Conservation (phyloP, 257 asterid genomes). For the Nicotiana undulata region DNA sequence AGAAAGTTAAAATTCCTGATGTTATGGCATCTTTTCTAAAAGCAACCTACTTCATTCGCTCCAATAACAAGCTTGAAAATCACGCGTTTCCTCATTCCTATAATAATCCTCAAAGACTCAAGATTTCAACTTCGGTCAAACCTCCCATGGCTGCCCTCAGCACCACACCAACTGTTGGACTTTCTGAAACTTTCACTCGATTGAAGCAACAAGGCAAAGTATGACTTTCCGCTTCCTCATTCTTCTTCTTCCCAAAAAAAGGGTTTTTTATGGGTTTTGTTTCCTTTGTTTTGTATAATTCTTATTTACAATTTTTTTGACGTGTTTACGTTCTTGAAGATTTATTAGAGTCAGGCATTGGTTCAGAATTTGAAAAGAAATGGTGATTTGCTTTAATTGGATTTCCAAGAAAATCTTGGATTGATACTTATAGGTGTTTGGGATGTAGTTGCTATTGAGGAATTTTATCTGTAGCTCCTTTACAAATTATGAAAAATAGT, state of each 20-base stretch:
- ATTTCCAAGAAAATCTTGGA: too few relatives aligned
- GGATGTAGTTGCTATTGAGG: not conserved
- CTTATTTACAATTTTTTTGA: not conserved
- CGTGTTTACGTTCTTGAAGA: too few relatives aligned
- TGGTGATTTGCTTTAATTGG: too few relatives aligned
- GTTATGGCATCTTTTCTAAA: conserved; percentile 39
- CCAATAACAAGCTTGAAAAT: conserved; percentile 16
- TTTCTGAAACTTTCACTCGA: conserved; percentile 59
- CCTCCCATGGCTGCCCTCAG: conserved; percentile 51
- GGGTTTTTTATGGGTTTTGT: not conserved
- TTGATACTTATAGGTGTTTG: not conserved
- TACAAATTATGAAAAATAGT: not conserved
- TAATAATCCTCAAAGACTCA: conserved; percentile 5
- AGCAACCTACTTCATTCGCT: conserved; percentile 29
- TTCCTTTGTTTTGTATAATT: not conserved
- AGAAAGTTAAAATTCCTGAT: not conserved
- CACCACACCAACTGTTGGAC: conserved; percentile 35
- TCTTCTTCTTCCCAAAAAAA: not conserved
- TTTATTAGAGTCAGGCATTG: too few relatives aligned
- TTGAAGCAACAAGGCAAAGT: conserved; percentile 64
- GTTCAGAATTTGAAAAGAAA: too few relatives aligned
- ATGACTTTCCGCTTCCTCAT: not conserved
- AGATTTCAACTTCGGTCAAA: conserved; percentile 11
- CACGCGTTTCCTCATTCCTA: conserved; percentile 10
- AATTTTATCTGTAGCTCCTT: not conserved